These are phyloP conservation scores for Pisolithus marmoratus DNA, from an alignment of 768 basidiomycete species.

Conservation along the genomic window DNA sequence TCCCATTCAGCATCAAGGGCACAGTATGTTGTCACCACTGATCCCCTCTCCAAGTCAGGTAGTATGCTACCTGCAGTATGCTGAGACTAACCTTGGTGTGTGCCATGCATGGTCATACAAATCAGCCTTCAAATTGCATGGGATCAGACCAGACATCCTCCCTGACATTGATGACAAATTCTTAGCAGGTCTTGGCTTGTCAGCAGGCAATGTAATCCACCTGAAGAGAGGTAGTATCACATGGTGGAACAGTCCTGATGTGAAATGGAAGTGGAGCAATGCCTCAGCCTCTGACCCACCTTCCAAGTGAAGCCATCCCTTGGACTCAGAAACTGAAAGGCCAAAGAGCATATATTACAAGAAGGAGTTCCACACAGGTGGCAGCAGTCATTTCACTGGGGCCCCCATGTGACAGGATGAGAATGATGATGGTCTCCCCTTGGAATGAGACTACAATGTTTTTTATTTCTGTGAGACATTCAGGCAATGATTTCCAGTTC, in stretches of 20 bases:
- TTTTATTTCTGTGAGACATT: not conserved
- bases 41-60: constrained; percentile 3
- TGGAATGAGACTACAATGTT: too few relatives aligned
- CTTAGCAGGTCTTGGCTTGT: too few relatives aligned
- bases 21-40: not conserved
- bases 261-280: constrained; percentile 2
- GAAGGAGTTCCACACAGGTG: not conserved
- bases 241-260: too few relatives aligned
- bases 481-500: not conserved
- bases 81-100: not conserved
- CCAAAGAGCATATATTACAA: not conserved
- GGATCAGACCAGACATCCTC: too few relatives aligned
- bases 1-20: not conserved
- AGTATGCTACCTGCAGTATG: not conserved
- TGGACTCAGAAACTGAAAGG: not conserved
- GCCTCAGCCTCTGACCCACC: not conserved
- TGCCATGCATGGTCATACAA: too few relatives aligned
- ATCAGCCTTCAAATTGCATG: too few relatives aligned
- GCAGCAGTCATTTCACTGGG: not conserved
- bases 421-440: not conserved
- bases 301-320: not conserved
- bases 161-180: too few relatives aligned
- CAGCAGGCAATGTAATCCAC: too few relatives aligned
- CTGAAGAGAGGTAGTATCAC: too few relatives aligned
- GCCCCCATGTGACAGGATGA: not conserved